Evolutionary conservation across 2,329 filamentous ascomycete species (phyloP).

Genomic region (Ophiostoma piceae): DNA sequence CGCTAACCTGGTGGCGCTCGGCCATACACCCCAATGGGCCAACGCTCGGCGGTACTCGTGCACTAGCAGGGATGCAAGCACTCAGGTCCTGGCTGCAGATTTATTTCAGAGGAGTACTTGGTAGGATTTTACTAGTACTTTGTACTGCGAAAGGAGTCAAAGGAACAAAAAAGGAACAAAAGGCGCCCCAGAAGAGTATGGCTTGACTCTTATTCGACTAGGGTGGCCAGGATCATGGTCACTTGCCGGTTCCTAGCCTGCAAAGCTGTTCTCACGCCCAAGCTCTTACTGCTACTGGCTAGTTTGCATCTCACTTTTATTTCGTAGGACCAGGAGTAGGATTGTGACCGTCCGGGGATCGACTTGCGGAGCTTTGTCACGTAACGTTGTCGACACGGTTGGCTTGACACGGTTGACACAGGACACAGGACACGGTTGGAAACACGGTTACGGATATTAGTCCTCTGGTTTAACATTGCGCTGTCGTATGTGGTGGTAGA

Average conservation of each 20-base stretch:
- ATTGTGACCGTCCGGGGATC: slow-evolving; percentile 5
- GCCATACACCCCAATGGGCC: slow-evolving; percentile 29
- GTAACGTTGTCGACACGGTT: slow-evolving; percentile 4
- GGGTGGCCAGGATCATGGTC: background rate
- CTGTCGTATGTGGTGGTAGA: background rate
- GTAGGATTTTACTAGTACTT: background rate
- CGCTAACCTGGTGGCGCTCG: slow-evolving; percentile 18
- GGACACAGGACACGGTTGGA: background rate
- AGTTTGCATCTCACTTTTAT: background rate
- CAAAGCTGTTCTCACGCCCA: background rate
- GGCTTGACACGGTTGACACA: too few species aligned
- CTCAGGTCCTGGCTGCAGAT: background rate
- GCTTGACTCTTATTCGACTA: background rate
- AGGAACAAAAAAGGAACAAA: too few species aligned
- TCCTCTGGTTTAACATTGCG: background rate
- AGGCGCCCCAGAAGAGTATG: background rate
- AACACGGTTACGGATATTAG: background rate
- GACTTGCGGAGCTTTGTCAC: slow-evolving; percentile 7
- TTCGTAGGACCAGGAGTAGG: background rate
- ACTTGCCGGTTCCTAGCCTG: background rate
- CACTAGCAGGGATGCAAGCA: slow-evolving; percentile 12
- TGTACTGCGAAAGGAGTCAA: background rate
- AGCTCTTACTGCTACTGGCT: background rate
- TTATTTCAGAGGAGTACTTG: too few species aligned
- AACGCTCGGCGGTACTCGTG: slow-evolving; percentile 32